Percentiles rank a stretch among this genome's conserved stretches.
These are phyloP conservation scores for Hypoxylon sp. DNA, from an alignment of 2,329 filamentous ascomycete species.

Conservation along the genomic window DNA sequence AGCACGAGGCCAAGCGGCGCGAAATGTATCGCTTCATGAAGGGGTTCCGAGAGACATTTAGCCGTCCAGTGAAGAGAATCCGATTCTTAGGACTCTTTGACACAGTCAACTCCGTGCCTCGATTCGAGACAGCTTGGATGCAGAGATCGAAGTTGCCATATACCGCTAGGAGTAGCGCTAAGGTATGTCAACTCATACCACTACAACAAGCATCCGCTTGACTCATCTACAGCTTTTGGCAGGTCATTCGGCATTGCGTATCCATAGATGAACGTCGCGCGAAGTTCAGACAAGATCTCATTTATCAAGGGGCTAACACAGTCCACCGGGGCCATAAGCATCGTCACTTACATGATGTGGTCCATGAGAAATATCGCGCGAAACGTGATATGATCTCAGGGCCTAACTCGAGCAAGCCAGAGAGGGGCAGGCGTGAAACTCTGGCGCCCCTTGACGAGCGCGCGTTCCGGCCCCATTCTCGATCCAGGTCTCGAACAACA, in stretches of 20 bases:
- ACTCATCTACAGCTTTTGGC: slow-evolving; percentile 1
- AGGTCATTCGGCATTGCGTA: slow-evolving; percentile 77
- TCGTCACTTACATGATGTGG: slow-evolving; percentile 35
- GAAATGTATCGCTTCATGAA: slow-evolving; percentile 82
- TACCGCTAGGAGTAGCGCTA: slow-evolving; percentile 69
- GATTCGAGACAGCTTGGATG: slow-evolving; percentile 84
- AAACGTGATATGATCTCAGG: slow-evolving; percentile 39
- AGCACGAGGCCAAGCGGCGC: slow-evolving; percentile 64
- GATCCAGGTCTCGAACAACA: slow-evolving; percentile 52
- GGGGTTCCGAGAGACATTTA: slow-evolving; percentile 85
- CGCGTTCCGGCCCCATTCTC: slow-evolving; percentile 54
- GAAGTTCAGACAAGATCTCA: slow-evolving; percentile 79
- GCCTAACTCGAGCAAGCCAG: slow-evolving; percentile 6
- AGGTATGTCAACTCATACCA: slow-evolving; percentile 47
- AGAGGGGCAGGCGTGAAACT: slow-evolving; percentile 43
- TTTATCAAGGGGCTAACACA: slow-evolving; percentile 65
- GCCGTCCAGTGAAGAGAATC: slow-evolving; percentile 79
- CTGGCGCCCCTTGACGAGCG: slow-evolving; percentile 48
- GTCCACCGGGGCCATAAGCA: slow-evolving; percentile 37
- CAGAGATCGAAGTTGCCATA: slow-evolving; percentile 83
- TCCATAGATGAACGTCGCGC: slow-evolving; percentile 79
- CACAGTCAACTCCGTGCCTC: slow-evolving; percentile 84
- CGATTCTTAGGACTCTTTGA: slow-evolving; percentile 85
- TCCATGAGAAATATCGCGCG: slow-evolving; percentile 58
- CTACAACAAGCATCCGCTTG: not conserved